phyloP scores from a whole-genome alignment of 2,329 filamentous ascomycete genomes.

The Colletotrichum limetticola region DNA sequence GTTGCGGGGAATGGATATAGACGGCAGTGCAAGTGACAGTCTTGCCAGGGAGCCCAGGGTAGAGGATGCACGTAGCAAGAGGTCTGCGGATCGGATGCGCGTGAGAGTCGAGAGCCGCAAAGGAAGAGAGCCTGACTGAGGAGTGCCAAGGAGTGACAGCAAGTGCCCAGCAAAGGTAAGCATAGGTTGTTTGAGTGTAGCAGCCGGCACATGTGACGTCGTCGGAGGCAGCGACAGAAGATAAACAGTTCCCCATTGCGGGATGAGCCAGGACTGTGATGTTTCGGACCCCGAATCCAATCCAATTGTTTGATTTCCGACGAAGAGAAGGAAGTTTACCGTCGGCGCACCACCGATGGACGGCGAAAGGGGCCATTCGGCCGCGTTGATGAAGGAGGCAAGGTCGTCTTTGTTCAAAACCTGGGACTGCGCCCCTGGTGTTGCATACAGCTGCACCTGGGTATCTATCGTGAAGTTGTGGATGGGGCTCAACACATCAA shows the following conservation, averaged over 20 bases:
- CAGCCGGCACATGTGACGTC: constrained; percentile 66
- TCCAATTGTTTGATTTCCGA: constrained; percentile 80
- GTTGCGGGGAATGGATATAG: constrained; percentile 88
- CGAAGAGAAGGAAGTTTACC: constrained; percentile 94
- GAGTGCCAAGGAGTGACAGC: constrained; percentile 86
- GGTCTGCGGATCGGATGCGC: constrained; percentile 85
- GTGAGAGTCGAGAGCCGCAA: constrained; percentile 86
- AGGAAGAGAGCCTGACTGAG: constrained; percentile 83
- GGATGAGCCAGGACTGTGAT: constrained; percentile 85
- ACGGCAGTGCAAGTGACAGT: constrained; percentile 83
- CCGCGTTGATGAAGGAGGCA: constrained; percentile 95
- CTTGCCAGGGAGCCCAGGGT: constrained; percentile 93
- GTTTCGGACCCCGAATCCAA: constrained; percentile 56
- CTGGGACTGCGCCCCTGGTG: constrained; percentile 69
- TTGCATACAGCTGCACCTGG: constrained; percentile 94
- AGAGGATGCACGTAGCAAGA: constrained; percentile 89
- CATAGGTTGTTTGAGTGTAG: constrained; percentile 81
- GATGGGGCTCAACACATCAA: constrained; percentile 82
- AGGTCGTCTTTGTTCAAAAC: constrained; percentile 86
- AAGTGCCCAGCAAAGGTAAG: constrained; percentile 92
- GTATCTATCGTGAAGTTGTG: constrained; percentile 97
- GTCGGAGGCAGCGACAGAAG: constrained; percentile 61
- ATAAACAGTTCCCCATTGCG: constrained; percentile 88
- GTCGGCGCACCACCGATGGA: constrained; percentile 94
- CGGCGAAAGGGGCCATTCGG: constrained; percentile 95